Conservation (phyloP, 192 early-diverging fungal species). For the Backusella australiensis region DNA sequence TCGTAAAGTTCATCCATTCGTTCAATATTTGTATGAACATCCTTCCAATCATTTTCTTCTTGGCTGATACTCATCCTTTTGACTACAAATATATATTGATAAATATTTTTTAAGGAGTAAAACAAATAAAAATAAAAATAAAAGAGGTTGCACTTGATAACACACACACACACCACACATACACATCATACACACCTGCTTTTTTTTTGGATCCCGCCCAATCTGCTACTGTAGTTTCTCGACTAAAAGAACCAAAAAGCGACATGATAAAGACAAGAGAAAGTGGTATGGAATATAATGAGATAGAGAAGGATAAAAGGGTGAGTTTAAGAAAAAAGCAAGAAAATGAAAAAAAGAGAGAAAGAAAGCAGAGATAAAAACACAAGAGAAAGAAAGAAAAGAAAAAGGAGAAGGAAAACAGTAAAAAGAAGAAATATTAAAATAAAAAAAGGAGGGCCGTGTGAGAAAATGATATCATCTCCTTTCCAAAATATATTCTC, state of each 20-base stretch:
- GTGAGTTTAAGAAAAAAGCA: not conserved
- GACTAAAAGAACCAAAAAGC: not conserved
- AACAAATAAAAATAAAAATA: not conserved
- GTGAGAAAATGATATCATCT: conserved; percentile 1
- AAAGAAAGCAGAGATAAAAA: not conserved
- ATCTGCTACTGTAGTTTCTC: not conserved
- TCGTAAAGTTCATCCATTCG: conserved; percentile 74
- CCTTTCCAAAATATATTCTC: not conserved
- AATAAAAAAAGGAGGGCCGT: not conserved
- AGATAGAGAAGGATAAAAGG: not conserved
- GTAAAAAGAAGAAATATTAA: conserved; percentile 11
- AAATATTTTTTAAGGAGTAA: conserved; percentile 3
- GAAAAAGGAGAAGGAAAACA: not conserved
- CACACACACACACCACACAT: not conserved
- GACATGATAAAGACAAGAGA: not conserved
- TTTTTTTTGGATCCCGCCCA: not conserved
- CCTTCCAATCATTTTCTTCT: conserved; percentile 47
- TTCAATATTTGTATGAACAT: conserved; percentile 65
- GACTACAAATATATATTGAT: not conserved
- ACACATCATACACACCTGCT: not conserved
- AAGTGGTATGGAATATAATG: not conserved
- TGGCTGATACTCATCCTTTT: not conserved
- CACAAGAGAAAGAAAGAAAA: conserved; percentile 1
- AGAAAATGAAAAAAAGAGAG: not conserved
- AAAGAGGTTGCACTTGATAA: not conserved